A percentile compares a stretch with the other conserved stretches of the same genome.
These are phyloP conservation scores for Sanguinoderma infundibulare DNA, from an alignment of 1,284 basidiomycete genomes.

Conservation along the genomic window DNA sequence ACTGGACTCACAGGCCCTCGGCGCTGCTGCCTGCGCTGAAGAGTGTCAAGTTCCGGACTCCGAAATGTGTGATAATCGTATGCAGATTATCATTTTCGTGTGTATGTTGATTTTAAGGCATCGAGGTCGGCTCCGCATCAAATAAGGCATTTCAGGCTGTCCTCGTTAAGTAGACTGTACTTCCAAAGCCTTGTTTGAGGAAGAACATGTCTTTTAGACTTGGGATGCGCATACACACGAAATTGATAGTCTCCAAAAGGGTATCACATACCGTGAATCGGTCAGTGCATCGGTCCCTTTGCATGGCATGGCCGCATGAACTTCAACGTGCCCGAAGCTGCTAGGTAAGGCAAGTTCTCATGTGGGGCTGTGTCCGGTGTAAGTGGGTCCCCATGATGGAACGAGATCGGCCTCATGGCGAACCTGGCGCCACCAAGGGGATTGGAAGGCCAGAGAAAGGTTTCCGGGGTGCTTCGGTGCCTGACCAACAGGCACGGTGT, in stretches of 20 bases:
- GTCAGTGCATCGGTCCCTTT: background rate
- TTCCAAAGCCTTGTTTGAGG: too few species aligned
- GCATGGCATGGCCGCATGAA: background rate
- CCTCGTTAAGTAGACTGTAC: too few species aligned
- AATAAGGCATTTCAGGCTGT: too few species aligned
- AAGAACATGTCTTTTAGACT: too few species aligned
- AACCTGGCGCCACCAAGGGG: slow-evolving; percentile 16
- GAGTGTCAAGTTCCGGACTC: too few species aligned
- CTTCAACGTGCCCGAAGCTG: background rate
- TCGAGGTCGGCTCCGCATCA: too few species aligned
- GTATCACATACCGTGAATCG: background rate
- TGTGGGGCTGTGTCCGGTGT: slow-evolving; percentile 10
- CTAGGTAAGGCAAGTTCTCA: background rate
- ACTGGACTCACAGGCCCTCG: too few species aligned
- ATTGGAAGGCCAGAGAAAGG: slow-evolving; percentile 15
- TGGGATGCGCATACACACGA: too few species aligned
- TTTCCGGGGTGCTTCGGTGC: slow-evolving; percentile 24
- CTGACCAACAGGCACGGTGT: slow-evolving; percentile 23
- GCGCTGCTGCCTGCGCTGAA: too few species aligned
- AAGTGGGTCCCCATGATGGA: slow-evolving; percentile 19
- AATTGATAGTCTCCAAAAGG: background rate
- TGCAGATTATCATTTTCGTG: too few species aligned
- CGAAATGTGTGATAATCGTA: too few species aligned
- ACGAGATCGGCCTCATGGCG: slow-evolving; percentile 19
- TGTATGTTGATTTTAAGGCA: too few species aligned